phyloP scores from a whole-genome alignment of 1,284 basidiomycete genomes.

The Tetrapyrgos nigripes region DNA sequence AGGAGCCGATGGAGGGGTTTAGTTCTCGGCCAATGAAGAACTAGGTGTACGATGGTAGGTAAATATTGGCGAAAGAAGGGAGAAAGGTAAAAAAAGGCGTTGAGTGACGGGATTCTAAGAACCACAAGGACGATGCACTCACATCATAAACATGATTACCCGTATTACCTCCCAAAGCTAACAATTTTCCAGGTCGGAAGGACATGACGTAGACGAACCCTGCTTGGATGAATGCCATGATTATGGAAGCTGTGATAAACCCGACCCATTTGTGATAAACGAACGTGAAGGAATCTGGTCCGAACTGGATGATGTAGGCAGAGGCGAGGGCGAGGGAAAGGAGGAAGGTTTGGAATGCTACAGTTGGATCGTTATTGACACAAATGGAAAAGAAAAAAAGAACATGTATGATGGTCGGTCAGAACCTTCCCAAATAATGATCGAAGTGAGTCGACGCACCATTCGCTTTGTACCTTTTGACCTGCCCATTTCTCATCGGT shows the following conservation, averaged over 20 bases:
- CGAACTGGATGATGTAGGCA: slow-evolving; percentile 76
- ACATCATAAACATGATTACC: slow-evolving; percentile 93
- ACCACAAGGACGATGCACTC: slow-evolving; percentile 34
- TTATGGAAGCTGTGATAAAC: slow-evolving; percentile 82
- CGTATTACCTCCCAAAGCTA: slow-evolving; percentile 92
- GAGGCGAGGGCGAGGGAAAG: slow-evolving; percentile 74
- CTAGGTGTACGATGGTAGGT: slow-evolving; percentile 46
- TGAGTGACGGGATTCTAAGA: not conserved
- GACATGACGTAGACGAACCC: slow-evolving; percentile 77
- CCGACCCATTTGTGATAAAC: slow-evolving; percentile 94
- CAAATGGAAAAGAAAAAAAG: not conserved
- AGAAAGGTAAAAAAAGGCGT: not conserved
- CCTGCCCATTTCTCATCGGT: slow-evolving; percentile 78
- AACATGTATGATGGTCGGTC: not conserved
- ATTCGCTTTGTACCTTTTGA: slow-evolving; percentile 93
- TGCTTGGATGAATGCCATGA: slow-evolving; percentile 83
- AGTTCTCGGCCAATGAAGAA: slow-evolving; percentile 97
- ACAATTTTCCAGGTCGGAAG: slow-evolving; percentile 71
- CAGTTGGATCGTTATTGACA: not conserved
- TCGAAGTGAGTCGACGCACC: slow-evolving; percentile 53
- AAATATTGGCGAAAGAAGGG: slow-evolving; percentile 4
- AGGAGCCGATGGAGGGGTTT: slow-evolving; percentile 87
- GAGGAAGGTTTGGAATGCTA: slow-evolving; percentile 89
- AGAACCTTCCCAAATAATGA: not conserved
- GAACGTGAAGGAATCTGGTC: slow-evolving; percentile 85